A percentile compares a stretch with the other conserved stretches of the same genome.
phyloP scores from a whole-genome alignment of 345 rosid genomes.

The Clarkia xantiana region DNA sequence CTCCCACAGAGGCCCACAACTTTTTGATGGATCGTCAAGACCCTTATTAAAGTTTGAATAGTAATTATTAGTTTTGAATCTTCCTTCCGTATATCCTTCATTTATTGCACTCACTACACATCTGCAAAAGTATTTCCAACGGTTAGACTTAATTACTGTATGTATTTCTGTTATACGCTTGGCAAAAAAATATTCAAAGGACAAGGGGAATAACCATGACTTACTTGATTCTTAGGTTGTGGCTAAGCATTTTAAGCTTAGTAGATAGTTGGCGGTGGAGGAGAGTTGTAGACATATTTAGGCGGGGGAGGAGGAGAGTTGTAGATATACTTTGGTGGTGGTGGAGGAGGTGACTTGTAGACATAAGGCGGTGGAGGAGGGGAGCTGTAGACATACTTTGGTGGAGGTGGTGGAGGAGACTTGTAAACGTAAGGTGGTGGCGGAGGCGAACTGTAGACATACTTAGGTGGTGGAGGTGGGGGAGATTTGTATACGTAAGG shows the following conservation, averaged over 20 bases:
- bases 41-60: slow-evolving; percentile 16
- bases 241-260: slow-evolving; percentile 8
- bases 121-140: too few species aligned
- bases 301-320: background rate
- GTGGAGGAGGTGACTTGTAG: background rate
- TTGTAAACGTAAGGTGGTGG: background rate
- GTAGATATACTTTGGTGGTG: background rate
- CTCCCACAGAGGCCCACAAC: too few species aligned
- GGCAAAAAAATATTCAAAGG: background rate
- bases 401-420: background rate
- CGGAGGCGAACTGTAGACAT: background rate
- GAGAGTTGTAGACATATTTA: background rate
- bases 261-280: slow-evolving; percentile 8
- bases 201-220: background rate
- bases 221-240: slow-evolving; percentile 12
- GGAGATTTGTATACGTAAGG: slow-evolving; percentile 16
- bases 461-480: slow-evolving; percentile 2
- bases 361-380: background rate
- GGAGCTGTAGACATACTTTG: background rate
- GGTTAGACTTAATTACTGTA: background rate
- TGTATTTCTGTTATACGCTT: too few species aligned
- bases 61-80: slow-evolving; percentile 12
- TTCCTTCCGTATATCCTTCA: slow-evolving; percentile 32
- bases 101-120: slow-evolving; percentile 37
- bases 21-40: slow-evolving; percentile 1